Base-by-base conservation (phyloP, 2,329 filamentous ascomycete species). In the Botryosphaeria dothidea region DNA sequence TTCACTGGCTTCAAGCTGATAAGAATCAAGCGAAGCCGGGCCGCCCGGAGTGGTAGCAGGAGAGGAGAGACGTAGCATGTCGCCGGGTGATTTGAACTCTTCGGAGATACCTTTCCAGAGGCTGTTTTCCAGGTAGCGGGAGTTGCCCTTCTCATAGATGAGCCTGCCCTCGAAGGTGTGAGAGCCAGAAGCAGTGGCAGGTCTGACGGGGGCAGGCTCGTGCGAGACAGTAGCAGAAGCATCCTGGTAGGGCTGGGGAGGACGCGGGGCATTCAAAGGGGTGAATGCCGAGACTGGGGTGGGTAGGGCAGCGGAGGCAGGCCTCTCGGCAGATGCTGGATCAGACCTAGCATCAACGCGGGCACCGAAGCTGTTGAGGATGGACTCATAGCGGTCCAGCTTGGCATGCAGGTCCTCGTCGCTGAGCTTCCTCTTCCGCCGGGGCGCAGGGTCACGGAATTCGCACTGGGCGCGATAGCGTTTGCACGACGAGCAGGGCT, bases 401-500 rank as follows among this genome's bases (percentile, higher is more conserved):
- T 68, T 71, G 13, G 71, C 65, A 19, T 69, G 66, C 1, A 66
- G 66, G 54, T 75, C 73, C 21, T 74, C 34, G 29, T 75, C 71
- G 8, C 58, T 57, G 17, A 57, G 58, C 54, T 71, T 73, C 19
- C 71, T 65, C 31, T 73, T 67, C n/a, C 74, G 68, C 8, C 74
- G 71, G 2, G 73, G 74, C 9, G 71, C 71, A 25, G 74, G 74
- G 31, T 73, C 69, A 63, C 75, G 75, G 66, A 75, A 76, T 17
- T 75, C 65, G 65, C 74, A 76, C 15, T 67, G 62, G 11, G 74
- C 71, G 23, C 73, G 70, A 9, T 72, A 69, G 61, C 74, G 73
- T 7, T 68, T 67, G 67, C 74, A 76, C 49, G 73, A 75, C 0
- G 68, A 67, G 57, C 75, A 76, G 1, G 74, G 73, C 27, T 71